Evolutionary conservation across 2,329 filamentous ascomycete species (phyloP), one percentile per base, ranked within the genome.

Genomic region (Claviceps monticola): DNA sequence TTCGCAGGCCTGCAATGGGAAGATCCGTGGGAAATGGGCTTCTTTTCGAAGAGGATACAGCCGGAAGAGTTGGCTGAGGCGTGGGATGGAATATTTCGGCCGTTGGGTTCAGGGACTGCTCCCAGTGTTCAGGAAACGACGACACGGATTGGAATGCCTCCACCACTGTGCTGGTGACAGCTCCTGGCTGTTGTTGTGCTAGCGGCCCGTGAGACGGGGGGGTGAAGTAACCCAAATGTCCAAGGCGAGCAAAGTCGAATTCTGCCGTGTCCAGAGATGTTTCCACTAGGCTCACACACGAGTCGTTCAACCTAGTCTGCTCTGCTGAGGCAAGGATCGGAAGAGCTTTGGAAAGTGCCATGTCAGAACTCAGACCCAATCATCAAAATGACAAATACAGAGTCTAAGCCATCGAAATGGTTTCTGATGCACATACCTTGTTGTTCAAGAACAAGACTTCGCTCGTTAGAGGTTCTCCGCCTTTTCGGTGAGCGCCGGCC

Each of bases 401-500:
- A 11, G 17, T n/a, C 16, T 17, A 11, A 34, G 29, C 9, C 29
- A 11, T 34, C 9, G 9, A 34, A 34, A 34, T 17, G 8, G 39
- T 17, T 11, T 17, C 9, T 8, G 48, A 7, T n/a, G 14, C 26
- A 65, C 67, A 51, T 66, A 70, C 67, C 62, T 57, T 63, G 45
- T 53, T 68, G 63, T 60, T 61, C 62, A 61, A 62, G 59, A 51
- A 64, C 61, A 59, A 65, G 57, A 54, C 56, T 61, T 56, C 59
- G 56, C 56, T 67, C 63, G 51, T 59, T 64, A 46, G 60, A 61
- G 41, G 66, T 68, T 52, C 66, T 62, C 53, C 64, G 62, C 53
- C 67, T 61, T 58, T 69, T 69, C 47, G 67, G 67, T 46, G 66
- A 68, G 53, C 65, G 63, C 56, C 57, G 58, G 48, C 56, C 58